Evolutionary conservation across 2,329 filamentous ascomycete genomes (phyloP), one percentile per base, ranked within the genome.

Genomic region (Mycosphaerella sp.): DNA sequence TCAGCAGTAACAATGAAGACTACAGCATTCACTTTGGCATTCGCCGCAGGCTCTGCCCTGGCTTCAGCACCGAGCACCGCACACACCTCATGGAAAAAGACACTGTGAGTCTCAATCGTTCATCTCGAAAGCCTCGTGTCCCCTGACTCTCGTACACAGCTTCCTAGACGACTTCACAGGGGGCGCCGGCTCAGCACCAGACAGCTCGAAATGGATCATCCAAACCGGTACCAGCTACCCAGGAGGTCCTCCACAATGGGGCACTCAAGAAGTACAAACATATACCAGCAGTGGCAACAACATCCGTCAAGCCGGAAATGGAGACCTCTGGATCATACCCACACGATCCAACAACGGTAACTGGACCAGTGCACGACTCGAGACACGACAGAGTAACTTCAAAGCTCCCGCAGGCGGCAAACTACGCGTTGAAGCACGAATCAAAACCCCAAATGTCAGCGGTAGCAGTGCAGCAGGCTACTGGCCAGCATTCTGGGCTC

Each of bases 221-320:
- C 68, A 73, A 54, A 60, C 65, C n/a, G 75, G 76, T 43, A 77
- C 72, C 0, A 56, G 59, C 8, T 79, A 78, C 55, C 66, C 72
- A 1, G 71, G 71, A n/a, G 75, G 75, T 0, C 45, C 51, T 42
- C 21, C 51, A 17, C 66, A 72, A 54, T 78, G 75, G 75, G 75
- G 76, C 43, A 79, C 75, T 3, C 68, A 70, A 50, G 75, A 78
- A 60, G 65, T 73, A 14, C 65, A 78, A 60, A 69, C 65, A 1
- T 78, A 78, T 64, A 77, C 74, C 17, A 58, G 60, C 41, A 64
- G 64, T 30, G 30, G 57, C 10, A 51, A 60, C 37, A 78, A 78
- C 62, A 57, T 77, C 39, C 65, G 60, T 50, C 64, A 75, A 54
- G 71, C 70, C 10, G 52, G 59, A 6, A 54, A 64, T 10, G 63